Conservation (phyloP, 106 monocot species). For the Phalaenopsis equestris region DNA sequence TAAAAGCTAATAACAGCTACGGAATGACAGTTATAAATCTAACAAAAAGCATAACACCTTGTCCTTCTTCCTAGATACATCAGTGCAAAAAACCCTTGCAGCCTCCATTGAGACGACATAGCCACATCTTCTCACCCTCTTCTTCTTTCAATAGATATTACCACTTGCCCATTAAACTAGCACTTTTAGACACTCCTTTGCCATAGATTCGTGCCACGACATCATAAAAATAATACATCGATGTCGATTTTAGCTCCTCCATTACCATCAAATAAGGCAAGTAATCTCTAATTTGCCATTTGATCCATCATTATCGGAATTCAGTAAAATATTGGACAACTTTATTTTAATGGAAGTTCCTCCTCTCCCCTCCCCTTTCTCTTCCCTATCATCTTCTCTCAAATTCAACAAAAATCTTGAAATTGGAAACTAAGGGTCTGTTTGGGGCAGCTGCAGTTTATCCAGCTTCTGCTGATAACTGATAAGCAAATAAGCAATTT, state of each 20-base stretch:
- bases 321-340: not conserved
- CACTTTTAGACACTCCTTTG: not conserved
- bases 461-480: too few relatives aligned
- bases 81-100: not conserved
- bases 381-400: not conserved
- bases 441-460: too few relatives aligned
- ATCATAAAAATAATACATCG: not conserved
- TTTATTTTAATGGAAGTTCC: not conserved
- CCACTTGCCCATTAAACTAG: not conserved
- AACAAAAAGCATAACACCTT: not conserved
- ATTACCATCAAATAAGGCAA: not conserved
- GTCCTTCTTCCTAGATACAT: not conserved
- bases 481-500: too few relatives aligned
- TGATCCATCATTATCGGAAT: not conserved
- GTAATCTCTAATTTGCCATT: not conserved
- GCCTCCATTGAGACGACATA: not conserved
- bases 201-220: too few relatives aligned
- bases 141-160: not conserved
- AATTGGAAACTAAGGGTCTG: not conserved
- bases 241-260: not conserved
- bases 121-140: not conserved
- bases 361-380: not conserved
- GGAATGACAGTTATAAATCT: too few relatives aligned
- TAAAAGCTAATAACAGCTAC: too few relatives aligned
- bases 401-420: not conserved